Conservation (phyloP, 768 basidiomycete species). For the Jaapia argillacea region DNA sequence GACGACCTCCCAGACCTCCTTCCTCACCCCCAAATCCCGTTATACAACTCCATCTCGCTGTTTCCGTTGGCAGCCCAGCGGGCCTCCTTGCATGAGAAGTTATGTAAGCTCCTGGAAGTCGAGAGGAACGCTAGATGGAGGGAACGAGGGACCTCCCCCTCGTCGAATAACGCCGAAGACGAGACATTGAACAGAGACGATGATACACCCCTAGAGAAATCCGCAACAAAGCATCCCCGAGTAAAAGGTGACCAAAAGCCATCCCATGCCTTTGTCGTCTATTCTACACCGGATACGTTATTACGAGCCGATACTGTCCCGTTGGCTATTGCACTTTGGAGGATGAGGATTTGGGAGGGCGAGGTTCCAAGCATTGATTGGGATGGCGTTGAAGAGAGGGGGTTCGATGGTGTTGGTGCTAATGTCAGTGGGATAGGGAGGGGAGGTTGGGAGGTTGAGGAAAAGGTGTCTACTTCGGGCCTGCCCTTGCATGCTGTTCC, state of each 20-base stretch:
- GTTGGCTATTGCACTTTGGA: conserved; percentile 68
- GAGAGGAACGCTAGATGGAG: conserved; percentile 28
- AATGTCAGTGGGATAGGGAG: no score
- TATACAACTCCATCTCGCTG: conserved; percentile 56
- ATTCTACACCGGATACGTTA: conserved; percentile 37
- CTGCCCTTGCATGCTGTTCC: no score
- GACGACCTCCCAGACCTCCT: conserved; percentile 13
- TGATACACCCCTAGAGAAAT: no score
- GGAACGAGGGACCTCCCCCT: conserved; percentile 1
- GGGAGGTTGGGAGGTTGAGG: no score
- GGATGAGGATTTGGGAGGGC: conserved; percentile 69
- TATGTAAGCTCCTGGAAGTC: conserved; percentile 36
- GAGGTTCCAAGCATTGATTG: no score
- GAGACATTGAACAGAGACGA: not conserved
- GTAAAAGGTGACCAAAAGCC: conserved; percentile 28
- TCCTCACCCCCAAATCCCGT: conserved; percentile 34
- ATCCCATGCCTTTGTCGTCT: conserved; percentile 65
- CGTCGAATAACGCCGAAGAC: not conserved
- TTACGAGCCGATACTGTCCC: conserved; percentile 50
- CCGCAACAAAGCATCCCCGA: not conserved
- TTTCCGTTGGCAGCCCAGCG: conserved; percentile 59
- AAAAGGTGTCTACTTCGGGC: no score
- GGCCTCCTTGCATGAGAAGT: conserved; percentile 38
- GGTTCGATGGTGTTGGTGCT: no score
- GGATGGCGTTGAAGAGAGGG: conserved; percentile 21